A percentile compares a stretch with the other conserved stretches of the same genome.
Evolutionary conservation across 495 filamentous ascomycete genomes (phyloP).

Genomic region (Talaromyces ruber): DNA sequence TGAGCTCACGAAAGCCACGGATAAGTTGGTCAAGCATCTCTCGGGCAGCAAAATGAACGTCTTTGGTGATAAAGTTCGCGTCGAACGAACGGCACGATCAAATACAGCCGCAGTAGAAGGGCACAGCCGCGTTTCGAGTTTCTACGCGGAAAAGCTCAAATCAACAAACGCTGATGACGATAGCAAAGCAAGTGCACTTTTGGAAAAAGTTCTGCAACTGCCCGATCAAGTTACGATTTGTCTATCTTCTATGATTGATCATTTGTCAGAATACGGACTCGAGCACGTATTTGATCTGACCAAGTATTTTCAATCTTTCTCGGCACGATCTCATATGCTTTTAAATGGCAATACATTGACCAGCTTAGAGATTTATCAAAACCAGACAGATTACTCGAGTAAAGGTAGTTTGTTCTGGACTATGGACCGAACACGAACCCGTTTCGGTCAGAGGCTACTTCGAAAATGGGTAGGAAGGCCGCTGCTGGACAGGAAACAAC

Average conservation of each 20-base stretch:
- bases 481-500: slow-evolving; percentile 63
- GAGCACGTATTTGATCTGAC: slow-evolving; percentile 96
- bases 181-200: slow-evolving; percentile 45
- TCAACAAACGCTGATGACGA: slow-evolving; percentile 39
- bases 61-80: slow-evolving; percentile 80
- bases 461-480: slow-evolving; percentile 95
- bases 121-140: slow-evolving; percentile 83
- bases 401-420: slow-evolving; percentile 96
- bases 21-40: slow-evolving; percentile 86
- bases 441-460: slow-evolving; percentile 80
- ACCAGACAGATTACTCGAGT: slow-evolving; percentile 77
- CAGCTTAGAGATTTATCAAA: slow-evolving; percentile 92
- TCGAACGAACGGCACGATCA: slow-evolving; percentile 67
- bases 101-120: slow-evolving; percentile 80
- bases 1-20: slow-evolving; percentile 83
- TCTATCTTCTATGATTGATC: slow-evolving; percentile 92
- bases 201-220: slow-evolving; percentile 81
- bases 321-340: slow-evolving; percentile 88
- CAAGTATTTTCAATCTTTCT: slow-evolving; percentile 97
- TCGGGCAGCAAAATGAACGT: slow-evolving; percentile 85
- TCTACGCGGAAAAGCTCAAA: slow-evolving; percentile 87
- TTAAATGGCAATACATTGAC: slow-evolving; percentile 93
- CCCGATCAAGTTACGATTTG: slow-evolving; percentile 84
- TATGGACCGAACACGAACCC: slow-evolving; percentile 82
- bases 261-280: slow-evolving; percentile 86